phyloP scores from a whole-genome alignment of 2,329 filamentous ascomycete genomes.

The Diaporthe sp. region DNA sequence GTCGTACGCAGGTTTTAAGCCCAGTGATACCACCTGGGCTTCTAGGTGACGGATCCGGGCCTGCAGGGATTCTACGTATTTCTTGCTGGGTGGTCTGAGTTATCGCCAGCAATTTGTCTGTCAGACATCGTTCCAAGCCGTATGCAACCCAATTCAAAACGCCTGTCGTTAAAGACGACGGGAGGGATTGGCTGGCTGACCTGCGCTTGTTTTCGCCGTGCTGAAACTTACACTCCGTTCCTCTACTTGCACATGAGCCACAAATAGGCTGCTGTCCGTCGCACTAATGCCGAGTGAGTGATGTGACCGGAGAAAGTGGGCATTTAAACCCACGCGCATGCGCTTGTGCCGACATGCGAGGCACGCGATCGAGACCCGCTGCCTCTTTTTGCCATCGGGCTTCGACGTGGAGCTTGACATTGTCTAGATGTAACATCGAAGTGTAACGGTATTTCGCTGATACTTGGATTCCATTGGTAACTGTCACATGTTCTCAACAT shows the following conservation, averaged over 20 bases:
- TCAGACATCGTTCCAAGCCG: background rate
- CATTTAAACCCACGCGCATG: constrained; percentile 7
- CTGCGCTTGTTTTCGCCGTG: constrained; percentile 22
- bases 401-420: background rate
- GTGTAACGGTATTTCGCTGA: background rate
- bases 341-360: constrained; percentile 14
- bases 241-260: background rate
- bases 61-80: constrained; percentile 39
- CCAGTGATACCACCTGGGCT: background rate
- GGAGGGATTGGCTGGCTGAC: background rate
- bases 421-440: background rate
- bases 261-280: constrained; percentile 12
- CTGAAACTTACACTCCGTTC: background rate
- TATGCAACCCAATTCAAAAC: no score
- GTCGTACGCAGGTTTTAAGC: background rate
- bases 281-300: background rate
- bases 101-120: background rate
- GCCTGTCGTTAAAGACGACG: background rate
- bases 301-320: background rate
- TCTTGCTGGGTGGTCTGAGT: constrained; percentile 40
- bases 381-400: background rate
- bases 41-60: constrained; percentile 33
- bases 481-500: background rate
- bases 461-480: background rate
- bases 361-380: constrained; percentile 27